These are phyloP conservation scores for Ceratocystis eucalypticola DNA, from an alignment of 2,329 filamentous ascomycete genomes.

Conservation along the genomic window DNA sequence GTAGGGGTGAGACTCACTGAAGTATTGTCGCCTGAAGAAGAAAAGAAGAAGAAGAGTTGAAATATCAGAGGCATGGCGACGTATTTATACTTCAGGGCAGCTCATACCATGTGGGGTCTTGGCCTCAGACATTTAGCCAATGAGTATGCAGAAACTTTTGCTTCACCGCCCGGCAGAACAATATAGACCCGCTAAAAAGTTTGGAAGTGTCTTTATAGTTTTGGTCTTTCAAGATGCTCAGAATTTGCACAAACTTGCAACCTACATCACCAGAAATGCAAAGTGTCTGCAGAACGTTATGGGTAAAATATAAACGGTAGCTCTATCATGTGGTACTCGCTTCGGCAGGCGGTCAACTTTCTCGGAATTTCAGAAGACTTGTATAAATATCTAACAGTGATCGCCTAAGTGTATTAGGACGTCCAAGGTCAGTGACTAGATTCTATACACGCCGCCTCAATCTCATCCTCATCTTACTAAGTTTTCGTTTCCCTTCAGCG, in stretches of 20 bases:
- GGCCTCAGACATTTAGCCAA: background rate
- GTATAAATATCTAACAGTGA: too few species aligned
- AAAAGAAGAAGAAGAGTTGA: conserved; percentile 38
- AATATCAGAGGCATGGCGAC: conserved; percentile 21
- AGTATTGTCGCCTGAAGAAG: conserved; percentile 48
- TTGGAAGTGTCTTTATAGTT: conserved; percentile 15
- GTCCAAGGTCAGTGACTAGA: too few species aligned
- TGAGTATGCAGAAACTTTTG: background rate
- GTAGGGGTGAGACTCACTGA: conserved; percentile 34
- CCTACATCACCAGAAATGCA: conserved; percentile 12
- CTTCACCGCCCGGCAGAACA: conserved; percentile 22
- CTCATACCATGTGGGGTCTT: conserved; percentile 23
- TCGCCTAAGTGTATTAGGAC: too few species aligned
- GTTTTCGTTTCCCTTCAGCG: conserved; percentile 23
- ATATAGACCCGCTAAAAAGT: conserved; percentile 17
- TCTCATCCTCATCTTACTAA: background rate
- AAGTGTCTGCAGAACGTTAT: background rate
- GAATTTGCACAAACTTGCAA: conserved; percentile 3
- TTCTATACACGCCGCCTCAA: background rate
- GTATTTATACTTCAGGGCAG: conserved; percentile 34
- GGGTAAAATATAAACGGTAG: background rate
- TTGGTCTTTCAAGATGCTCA: conserved; percentile 5
- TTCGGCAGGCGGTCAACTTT: background rate
- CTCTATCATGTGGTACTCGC: background rate
- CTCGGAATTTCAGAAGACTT: too few species aligned